These are phyloP conservation scores for Podospora pseudopauciseta DNA, from an alignment of 495 filamentous ascomycete species.

Conservation along the genomic window DNA sequence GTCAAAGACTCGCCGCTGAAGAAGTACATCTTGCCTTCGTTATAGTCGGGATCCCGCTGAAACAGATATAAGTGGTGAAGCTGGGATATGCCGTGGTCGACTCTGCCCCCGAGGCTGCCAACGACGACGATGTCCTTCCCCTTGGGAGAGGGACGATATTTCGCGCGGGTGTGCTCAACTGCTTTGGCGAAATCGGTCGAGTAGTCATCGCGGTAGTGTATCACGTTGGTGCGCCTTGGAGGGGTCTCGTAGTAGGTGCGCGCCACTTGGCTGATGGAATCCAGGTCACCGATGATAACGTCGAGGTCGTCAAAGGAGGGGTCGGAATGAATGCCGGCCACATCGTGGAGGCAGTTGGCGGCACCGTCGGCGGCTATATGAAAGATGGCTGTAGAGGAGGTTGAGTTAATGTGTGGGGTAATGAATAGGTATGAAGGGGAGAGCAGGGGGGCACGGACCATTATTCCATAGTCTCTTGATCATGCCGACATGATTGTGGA, in stretches of 20 bases:
- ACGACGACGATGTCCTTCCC: constrained; percentile 58
- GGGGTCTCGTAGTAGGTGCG: constrained; percentile 55
- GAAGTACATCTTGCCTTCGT: constrained; percentile 58
- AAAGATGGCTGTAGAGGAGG: constrained; percentile 45
- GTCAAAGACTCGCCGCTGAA: constrained; percentile 75
- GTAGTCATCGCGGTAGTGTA: constrained; percentile 71
- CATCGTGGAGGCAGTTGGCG: constrained; percentile 73
- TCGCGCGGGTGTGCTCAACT: constrained; percentile 45
- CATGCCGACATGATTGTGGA: constrained; percentile 50
- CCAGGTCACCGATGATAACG: constrained; percentile 81
- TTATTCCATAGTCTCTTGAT: constrained; percentile 53
- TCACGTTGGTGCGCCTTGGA: constrained; percentile 50
- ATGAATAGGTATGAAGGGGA: neutral
- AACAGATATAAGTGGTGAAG: constrained; percentile 73
- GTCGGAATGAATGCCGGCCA: constrained; percentile 29
- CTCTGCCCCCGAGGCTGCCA: constrained; percentile 83
- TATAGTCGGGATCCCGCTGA: constrained; percentile 44
- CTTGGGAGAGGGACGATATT: neutral
- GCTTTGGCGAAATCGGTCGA: constrained; percentile 71
- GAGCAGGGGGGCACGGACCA: constrained; percentile 40
- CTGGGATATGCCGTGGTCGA: constrained; percentile 87
- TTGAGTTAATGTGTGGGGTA: neutral
- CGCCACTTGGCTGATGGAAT: constrained; percentile 64
- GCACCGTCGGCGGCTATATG: constrained; percentile 86
- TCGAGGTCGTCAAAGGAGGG: constrained; percentile 50